A percentile compares a stretch with the other conserved stretches of the same genome.
Evolutionary conservation across 441 rosid genomes (phyloP).

Genomic region (Gossypium gossypioides): DNA sequence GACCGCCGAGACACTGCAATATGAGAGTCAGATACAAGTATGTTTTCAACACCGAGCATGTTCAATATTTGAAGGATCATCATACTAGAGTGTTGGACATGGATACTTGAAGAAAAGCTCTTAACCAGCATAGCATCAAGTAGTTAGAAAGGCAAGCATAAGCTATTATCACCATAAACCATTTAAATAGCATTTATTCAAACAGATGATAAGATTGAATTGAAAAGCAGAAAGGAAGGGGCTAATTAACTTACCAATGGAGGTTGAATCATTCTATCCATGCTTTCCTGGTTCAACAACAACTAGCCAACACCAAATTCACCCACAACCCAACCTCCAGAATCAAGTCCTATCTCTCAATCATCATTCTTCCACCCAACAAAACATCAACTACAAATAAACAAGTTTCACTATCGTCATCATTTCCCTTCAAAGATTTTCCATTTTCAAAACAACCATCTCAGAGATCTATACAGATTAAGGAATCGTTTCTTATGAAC

Average conservation of each 20-base stretch:
- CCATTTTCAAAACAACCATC: neutral
- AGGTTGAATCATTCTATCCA: slow-evolving; percentile 65
- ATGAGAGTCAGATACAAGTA: neutral
- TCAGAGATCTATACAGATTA: neutral
- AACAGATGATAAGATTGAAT: neutral
- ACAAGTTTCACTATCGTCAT: slow-evolving; percentile 5
- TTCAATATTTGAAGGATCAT: too few relatives aligned
- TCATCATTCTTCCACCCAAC: slow-evolving; percentile 12
- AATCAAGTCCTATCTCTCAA: slow-evolving; percentile 17
- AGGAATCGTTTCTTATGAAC: neutral
- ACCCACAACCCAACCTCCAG: slow-evolving; percentile 22
- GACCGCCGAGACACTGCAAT: neutral
- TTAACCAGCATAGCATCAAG: neutral
- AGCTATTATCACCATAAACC: slow-evolving; percentile 2
- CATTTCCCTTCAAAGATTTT: slow-evolving; percentile 9
- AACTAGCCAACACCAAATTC: slow-evolving; percentile 19
- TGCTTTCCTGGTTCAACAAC: slow-evolving; percentile 19
- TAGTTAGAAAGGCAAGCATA: slow-evolving; percentile 9
- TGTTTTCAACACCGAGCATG: neutral
- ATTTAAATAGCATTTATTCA: neutral
- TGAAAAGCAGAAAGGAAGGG: slow-evolving; percentile 7
- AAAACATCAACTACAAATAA: slow-evolving; percentile 12
- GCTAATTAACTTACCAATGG: slow-evolving; percentile 45
- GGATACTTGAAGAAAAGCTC: too few relatives aligned
- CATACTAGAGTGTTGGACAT: too few relatives aligned